Evolutionary conservation across 2,329 filamentous ascomycete genomes (phyloP).

Genomic region (Sordariomycetes sp.): DNA sequence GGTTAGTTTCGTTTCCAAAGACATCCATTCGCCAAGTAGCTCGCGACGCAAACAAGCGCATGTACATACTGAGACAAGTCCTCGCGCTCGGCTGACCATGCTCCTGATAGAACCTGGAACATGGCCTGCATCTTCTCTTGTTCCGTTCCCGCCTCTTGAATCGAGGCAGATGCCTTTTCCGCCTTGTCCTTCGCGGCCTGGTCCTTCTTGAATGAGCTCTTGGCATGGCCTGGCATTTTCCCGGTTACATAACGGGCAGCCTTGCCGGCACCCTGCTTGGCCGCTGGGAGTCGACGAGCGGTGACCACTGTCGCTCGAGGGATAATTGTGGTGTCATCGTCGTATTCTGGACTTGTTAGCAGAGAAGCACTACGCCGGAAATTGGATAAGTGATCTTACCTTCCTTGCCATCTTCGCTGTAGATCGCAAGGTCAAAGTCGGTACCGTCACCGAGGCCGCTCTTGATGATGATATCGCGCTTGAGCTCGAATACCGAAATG

Average conservation of each 20-base stretch:
- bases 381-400: conserved; percentile 39
- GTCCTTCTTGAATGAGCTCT: conserved; percentile 60
- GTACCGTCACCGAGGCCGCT: conserved; percentile 89
- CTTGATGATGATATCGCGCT: conserved; percentile 94
- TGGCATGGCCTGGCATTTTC: conserved; percentile 83
- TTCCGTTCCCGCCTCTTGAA: conserved; percentile 75
- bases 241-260: conserved; percentile 93
- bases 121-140: conserved; percentile 90
- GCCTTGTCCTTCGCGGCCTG: conserved; percentile 15
- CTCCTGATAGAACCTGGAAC: conserved; percentile 77
- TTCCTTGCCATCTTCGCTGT: conserved; percentile 82
- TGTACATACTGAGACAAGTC: conserved; percentile 69
- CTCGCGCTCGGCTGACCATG: conserved; percentile 89
- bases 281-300: conserved; percentile 71
- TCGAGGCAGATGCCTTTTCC: conserved; percentile 37
- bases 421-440: conserved; percentile 92
- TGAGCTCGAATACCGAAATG: conserved; percentile 96
- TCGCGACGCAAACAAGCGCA: background rate
- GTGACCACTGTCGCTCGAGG: conserved; percentile 89
- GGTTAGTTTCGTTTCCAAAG: conserved; percentile 16
- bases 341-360: conserved; percentile 57
- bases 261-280: conserved; percentile 73
- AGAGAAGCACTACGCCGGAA: background rate
- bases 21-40: background rate
- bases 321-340: conserved; percentile 96